Percentiles rank a stretch among this genome's conserved stretches.
Evolutionary conservation across 2,329 filamentous ascomycete genomes (phyloP).

Genomic region (Aureobasidium lini): DNA sequence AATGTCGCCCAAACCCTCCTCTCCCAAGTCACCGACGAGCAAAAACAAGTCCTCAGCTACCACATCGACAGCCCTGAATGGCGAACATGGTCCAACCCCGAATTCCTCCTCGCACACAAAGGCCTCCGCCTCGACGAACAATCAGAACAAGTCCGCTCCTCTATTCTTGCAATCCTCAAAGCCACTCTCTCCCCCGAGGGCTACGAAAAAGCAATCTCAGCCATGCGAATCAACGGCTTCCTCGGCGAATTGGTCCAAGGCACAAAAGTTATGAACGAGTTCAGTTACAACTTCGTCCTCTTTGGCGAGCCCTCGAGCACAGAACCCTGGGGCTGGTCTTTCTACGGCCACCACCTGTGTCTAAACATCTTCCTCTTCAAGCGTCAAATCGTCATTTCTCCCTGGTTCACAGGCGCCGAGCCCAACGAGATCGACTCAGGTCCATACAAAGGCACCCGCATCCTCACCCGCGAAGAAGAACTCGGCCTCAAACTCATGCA

Average conservation of each 20-base stretch:
- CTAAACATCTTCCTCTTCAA: conserved; percentile 62
- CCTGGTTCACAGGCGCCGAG: conserved; percentile 74
- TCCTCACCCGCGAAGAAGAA: conserved; percentile 57
- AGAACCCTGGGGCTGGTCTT: conserved; percentile 61
- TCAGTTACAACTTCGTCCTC: conserved; percentile 67
- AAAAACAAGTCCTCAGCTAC: conserved; percentile 45
- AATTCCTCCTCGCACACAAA: conserved; percentile 62
- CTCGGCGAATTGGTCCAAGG: conserved; percentile 60
- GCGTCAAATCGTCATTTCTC: conserved; percentile 59
- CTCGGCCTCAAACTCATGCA: conserved; percentile 66
- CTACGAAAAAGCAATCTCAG: conserved; percentile 60
- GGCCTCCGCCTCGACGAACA: conserved; percentile 64
- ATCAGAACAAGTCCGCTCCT: conserved; percentile 34
- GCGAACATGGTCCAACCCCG: conserved; percentile 65
- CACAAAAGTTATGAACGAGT: conserved; percentile 61
- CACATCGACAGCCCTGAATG: conserved; percentile 65
- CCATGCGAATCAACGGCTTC: conserved; percentile 70
- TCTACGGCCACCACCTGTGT: conserved; percentile 75
- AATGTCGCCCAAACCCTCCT: conserved; percentile 43
- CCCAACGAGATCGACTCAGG: conserved; percentile 66
- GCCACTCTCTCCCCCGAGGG: conserved; percentile 60
- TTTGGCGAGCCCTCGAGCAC: conserved; percentile 56
- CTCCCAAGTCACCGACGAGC: conserved; percentile 38
- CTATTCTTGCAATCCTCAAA: conserved; percentile 50
- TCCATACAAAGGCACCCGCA: conserved; percentile 54